Conservation (phyloP, 2,329 filamentous ascomycete species). For the Monosporascus sp. region DNA sequence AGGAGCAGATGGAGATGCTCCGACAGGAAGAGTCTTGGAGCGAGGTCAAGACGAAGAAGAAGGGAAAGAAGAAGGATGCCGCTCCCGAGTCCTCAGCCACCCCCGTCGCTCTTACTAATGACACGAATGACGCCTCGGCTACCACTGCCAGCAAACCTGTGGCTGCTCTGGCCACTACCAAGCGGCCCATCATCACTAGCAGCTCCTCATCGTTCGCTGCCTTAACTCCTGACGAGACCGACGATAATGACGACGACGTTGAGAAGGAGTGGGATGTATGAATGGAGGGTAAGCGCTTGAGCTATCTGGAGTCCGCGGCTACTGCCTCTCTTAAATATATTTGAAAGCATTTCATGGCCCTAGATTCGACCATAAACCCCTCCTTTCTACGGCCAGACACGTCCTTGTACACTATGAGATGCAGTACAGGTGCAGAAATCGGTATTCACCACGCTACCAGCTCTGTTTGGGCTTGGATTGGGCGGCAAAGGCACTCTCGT, state of each 20-base stretch:
- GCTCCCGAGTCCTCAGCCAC: constrained; percentile 27
- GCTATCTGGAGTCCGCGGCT: constrained; percentile 1
- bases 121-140: constrained; percentile 9
- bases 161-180: constrained; percentile 18
- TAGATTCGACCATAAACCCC: neutral
- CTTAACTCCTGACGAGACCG: constrained; percentile 25
- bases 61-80: constrained; percentile 37
- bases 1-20: constrained; percentile 57
- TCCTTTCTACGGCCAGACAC: neutral
- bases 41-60: constrained; percentile 47
- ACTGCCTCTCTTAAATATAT: constrained; percentile 11
- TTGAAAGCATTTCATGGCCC: neutral
- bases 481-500: too few relatives aligned
- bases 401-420: neutral
- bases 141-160: constrained; percentile 12
- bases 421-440: too few relatives aligned
- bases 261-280: constrained; percentile 32
- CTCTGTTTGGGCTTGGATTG: too few relatives aligned
- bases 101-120: constrained; percentile 12
- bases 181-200: constrained; percentile 25
- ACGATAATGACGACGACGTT: constrained; percentile 25
- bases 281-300: constrained; percentile 4
- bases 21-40: constrained; percentile 51
- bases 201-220: constrained; percentile 29
- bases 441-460: neutral